phyloP scores from a whole-genome alignment of 1,139 yeast species.

The Diutina ranongensis region DNA sequence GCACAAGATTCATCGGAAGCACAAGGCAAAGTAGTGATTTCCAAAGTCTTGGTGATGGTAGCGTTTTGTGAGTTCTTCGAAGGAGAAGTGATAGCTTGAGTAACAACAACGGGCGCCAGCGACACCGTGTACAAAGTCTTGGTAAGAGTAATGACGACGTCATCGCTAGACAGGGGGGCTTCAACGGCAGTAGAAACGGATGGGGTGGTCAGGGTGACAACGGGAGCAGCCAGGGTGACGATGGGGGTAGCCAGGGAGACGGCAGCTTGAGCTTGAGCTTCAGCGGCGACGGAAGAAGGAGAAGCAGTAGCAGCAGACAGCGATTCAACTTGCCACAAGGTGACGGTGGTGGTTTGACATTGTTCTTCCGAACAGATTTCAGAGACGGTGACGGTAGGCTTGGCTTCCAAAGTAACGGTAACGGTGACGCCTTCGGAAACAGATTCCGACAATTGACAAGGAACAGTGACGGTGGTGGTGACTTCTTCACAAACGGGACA shows the following conservation, averaged over 20 bases:
- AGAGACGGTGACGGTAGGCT: neutral
- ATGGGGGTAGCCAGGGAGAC: neutral
- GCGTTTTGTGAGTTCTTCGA: neutral
- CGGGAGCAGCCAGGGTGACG: neutral
- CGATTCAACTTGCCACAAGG: neutral
- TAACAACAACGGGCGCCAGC: neutral
- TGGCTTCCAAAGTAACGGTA: neutral
- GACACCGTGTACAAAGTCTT: neutral
- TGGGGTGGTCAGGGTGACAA: neutral
- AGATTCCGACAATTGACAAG: neutral
- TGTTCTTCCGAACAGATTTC: neutral
- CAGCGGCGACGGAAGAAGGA: neutral
- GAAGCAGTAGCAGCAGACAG: neutral
- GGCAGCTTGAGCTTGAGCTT: neutral
- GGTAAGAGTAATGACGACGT: neutral
- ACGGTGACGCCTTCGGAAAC: neutral
- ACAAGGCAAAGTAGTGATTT: neutral
- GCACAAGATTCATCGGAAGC: neutral
- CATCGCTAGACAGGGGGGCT: neutral
- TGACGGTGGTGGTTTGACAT: neutral
- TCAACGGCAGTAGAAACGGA: neutral
- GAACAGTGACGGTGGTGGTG: neutral
- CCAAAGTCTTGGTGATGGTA: conserved; percentile 1
- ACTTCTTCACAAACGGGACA: conserved; percentile 2
- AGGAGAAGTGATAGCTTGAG: neutral